Conservation (phyloP, 306 rosid genomes). For the Pachyrhizus erosus region DNA sequence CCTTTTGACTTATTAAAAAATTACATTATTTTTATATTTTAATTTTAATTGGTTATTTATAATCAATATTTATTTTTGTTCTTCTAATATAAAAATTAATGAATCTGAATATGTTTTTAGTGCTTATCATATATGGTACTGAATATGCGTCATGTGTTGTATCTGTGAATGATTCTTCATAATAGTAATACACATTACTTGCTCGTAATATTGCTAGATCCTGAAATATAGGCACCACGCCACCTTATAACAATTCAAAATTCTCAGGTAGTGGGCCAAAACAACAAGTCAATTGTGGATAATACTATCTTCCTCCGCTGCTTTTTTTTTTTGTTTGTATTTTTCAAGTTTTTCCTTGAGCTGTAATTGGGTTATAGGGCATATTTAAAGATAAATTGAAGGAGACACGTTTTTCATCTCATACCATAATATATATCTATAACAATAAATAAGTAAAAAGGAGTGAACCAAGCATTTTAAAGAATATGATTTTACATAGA, state of each 20-base stretch:
- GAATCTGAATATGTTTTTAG: too few relatives aligned
- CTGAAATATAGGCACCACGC: not conserved
- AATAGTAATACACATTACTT: not conserved
- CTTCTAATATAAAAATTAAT: too few relatives aligned
- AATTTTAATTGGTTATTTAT: too few relatives aligned
- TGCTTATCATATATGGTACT: too few relatives aligned
- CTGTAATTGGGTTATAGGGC: not conserved
- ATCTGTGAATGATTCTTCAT: not conserved
- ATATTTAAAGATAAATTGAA: constrained; percentile 15
- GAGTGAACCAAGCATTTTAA: constrained; percentile 19
- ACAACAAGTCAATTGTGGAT: not conserved
- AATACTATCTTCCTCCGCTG: not conserved
- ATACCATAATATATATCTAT: not conserved
- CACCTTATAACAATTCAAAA: not conserved
- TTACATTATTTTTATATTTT: too few relatives aligned
- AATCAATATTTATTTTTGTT: too few relatives aligned
- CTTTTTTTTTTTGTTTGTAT: not conserved
- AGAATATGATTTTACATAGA: not conserved
- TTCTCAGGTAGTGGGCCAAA: not conserved
- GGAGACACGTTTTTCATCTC: constrained; percentile 24
- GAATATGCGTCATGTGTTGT: too few relatives aligned
- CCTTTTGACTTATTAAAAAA: too few relatives aligned
- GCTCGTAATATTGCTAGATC: too few relatives aligned
- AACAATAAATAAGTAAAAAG: not conserved
- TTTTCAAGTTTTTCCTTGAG: not conserved